Conservation (phyloP, 2,329 filamentous ascomycete genomes). For the Parastagonospora nodorum region DNA sequence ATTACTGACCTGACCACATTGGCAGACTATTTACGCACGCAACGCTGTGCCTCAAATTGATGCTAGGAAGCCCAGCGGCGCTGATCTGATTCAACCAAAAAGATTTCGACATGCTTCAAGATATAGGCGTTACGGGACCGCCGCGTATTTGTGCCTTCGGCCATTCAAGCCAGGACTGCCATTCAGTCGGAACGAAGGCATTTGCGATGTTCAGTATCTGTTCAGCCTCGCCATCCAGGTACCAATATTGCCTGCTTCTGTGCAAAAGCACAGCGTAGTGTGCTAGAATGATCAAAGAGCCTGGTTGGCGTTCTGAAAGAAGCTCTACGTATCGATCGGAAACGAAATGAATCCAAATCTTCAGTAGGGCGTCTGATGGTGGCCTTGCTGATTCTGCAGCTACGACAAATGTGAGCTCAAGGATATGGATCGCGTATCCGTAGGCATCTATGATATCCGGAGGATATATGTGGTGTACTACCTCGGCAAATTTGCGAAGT, state of each 20-base stretch:
- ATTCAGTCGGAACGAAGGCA: conserved; percentile 29
- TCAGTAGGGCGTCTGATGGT: conserved; percentile 31
- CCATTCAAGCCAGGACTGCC: conserved; percentile 36
- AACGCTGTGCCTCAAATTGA: too few species aligned
- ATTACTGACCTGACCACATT: too few species aligned
- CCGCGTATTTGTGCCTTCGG: conserved; percentile 29
- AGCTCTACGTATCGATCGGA: conserved; percentile 33
- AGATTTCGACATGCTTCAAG: too few species aligned
- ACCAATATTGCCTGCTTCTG: conserved; percentile 30
- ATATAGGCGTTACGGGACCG: not conserved
- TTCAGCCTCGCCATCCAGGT: conserved; percentile 28
- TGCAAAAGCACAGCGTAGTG: conserved; percentile 43
- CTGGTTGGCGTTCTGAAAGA: conserved; percentile 34
- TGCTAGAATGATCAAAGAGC: conserved; percentile 43
- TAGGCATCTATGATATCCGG: conserved; percentile 37
- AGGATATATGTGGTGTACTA: conserved; percentile 30
- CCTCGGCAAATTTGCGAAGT: conserved; percentile 30
- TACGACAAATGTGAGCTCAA: conserved; percentile 26
- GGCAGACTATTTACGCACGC: too few species aligned
- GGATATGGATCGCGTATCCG: conserved; percentile 23
- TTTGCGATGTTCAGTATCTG: conserved; percentile 33
- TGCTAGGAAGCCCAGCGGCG: too few species aligned
- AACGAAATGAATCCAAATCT: conserved; percentile 34
- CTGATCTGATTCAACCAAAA: not conserved
- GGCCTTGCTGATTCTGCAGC: conserved; percentile 15